phyloP scores from a whole-genome alignment of 805 yeast genomes.

The Ogataea haglerorum region DNA sequence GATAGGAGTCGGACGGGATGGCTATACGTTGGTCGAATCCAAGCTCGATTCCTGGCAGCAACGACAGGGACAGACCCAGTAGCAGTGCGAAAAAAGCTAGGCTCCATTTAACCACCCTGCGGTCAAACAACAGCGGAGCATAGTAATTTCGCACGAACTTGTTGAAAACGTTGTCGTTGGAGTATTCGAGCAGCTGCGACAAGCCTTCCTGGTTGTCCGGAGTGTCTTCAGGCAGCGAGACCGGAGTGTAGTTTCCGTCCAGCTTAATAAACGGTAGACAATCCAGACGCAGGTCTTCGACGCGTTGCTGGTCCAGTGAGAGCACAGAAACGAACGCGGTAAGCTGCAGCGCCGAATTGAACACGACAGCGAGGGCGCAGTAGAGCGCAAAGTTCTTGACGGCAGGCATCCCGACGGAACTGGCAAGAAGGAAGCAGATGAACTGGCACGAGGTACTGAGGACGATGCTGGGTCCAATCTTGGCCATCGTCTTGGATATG shows the following conservation, averaged over 20 bases:
- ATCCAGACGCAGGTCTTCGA: slow-evolving; percentile 59
- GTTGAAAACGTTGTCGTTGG: slow-evolving; percentile 33
- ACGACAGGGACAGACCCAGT: slow-evolving; percentile 64
- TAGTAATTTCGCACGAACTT: slow-evolving; percentile 44
- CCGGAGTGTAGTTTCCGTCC: not conserved
- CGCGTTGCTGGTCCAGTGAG: slow-evolving; percentile 59
- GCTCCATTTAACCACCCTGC: slow-evolving; percentile 44
- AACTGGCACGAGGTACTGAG: slow-evolving; percentile 75
- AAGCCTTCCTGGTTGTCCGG: slow-evolving; percentile 19
- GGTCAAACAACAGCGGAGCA: slow-evolving; percentile 57
- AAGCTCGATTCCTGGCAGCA: slow-evolving; percentile 64
- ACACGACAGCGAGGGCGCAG: slow-evolving; percentile 79
- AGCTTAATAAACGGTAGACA: slow-evolving; percentile 53
- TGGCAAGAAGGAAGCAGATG: slow-evolving; percentile 74
- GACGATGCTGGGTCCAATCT: slow-evolving; percentile 84
- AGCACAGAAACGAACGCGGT: slow-evolving; percentile 77
- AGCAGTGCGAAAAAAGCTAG: slow-evolving; percentile 54
- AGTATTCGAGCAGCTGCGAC: slow-evolving; percentile 22
- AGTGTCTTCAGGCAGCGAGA: slow-evolving; percentile 15
- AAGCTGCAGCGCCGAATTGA: slow-evolving; percentile 75
- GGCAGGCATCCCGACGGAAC: slow-evolving; percentile 91
- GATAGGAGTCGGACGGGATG: slow-evolving; percentile 76
- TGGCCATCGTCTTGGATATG: slow-evolving; percentile 60
- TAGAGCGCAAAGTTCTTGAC: slow-evolving; percentile 90
- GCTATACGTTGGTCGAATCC: slow-evolving; percentile 93